Base-by-base conservation (phyloP, 805 yeast genomes). In the Yamadazyma olivae region DNA sequence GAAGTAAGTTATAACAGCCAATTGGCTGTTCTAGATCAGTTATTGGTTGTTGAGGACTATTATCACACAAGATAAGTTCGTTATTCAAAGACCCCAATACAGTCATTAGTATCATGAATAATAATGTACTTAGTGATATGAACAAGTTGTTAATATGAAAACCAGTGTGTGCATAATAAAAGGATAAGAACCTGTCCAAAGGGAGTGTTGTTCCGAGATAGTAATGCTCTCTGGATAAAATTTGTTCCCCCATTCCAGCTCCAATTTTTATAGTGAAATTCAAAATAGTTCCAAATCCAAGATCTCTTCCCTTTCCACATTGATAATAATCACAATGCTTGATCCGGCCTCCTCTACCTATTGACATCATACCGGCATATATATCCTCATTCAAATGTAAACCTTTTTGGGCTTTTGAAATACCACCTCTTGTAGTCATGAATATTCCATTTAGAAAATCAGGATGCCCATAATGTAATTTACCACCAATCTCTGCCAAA, bases 191-290 rank as follows among this genome's bases (percentile, higher is more conserved):
- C 62, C 91, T 75, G 57, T 84, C 91, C 51, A 84, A 62, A 29
- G 91, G 93, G 44, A 84, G 66, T 54, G 81, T 89, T 25, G 91
- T 81, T 53, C 91, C 88, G 59, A 84, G 61, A 60, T 83, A 83
- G 62, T 80, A 84, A 58, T 84, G 84, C 59, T 84, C 95, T 65
- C 95, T 74, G 18, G 90, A 83, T 42, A 84, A 67, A 81, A 84
- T 81, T 60, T 84, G 95, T 63, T 84, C 95, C 60, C 93, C 93
- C 95, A 84, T 84, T 64, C 95, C 95, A 48, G 93, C 90, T 63
- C 95, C 95, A 74, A 84, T 83, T 64, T 84, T 84, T 27, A 90
- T 83, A 16, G 89, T 83, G 74, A 84, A 84, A 63, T 84, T 84
- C 71, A 83, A 71, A 64, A 84, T 83, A 4, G 93, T 83, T 41